Evolutionary conservation across 805 yeast species (phyloP).

Genomic region (Wickerhamiella brachini): DNA sequence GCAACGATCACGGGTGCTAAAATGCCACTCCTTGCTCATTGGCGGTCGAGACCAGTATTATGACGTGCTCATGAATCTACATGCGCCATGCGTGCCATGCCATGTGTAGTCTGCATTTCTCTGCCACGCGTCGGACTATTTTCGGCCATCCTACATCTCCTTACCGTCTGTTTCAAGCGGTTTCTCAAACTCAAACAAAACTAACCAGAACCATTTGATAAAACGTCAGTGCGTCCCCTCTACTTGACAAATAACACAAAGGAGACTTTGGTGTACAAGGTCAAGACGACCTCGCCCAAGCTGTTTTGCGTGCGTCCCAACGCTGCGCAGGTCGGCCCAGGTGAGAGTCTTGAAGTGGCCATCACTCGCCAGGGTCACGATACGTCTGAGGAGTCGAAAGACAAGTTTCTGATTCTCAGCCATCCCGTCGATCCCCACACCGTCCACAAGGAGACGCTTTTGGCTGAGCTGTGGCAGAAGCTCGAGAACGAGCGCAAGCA

Average conservation of each 20-base stretch:
- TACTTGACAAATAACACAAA: conserved; percentile 37
- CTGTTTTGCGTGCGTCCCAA: conserved; percentile 92
- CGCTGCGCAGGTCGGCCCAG: conserved; percentile 68
- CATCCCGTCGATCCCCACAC: conserved; percentile 52
- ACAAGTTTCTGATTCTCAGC: conserved; percentile 73
- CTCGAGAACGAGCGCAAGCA: conserved; percentile 43
- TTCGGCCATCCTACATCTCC: too few relatives aligned
- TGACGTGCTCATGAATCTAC: too few relatives aligned
- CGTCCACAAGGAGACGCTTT: conserved; percentile 27
- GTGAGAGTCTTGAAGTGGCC: conserved; percentile 55
- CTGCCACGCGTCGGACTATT: too few relatives aligned
- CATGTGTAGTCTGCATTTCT: too few relatives aligned
- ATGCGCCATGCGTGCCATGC: too few relatives aligned
- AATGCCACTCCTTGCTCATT: too few relatives aligned
- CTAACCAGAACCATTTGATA: conserved; percentile 11
- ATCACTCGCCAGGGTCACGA: conserved; percentile 78
- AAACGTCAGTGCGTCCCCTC: conserved; percentile 6
- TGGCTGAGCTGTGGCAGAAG: conserved; percentile 43
- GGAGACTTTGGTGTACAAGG: conserved; percentile 71
- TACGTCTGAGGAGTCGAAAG: conserved; percentile 69
- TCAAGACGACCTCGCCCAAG: conserved; percentile 96
- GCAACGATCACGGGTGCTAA: too few relatives aligned
- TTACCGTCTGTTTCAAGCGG: too few relatives aligned
- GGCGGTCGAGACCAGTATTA: too few relatives aligned
- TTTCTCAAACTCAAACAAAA: too few relatives aligned